Base-by-base conservation (phyloP, 768 basidiomycete genomes). In the Phanerochaete sordida region DNA sequence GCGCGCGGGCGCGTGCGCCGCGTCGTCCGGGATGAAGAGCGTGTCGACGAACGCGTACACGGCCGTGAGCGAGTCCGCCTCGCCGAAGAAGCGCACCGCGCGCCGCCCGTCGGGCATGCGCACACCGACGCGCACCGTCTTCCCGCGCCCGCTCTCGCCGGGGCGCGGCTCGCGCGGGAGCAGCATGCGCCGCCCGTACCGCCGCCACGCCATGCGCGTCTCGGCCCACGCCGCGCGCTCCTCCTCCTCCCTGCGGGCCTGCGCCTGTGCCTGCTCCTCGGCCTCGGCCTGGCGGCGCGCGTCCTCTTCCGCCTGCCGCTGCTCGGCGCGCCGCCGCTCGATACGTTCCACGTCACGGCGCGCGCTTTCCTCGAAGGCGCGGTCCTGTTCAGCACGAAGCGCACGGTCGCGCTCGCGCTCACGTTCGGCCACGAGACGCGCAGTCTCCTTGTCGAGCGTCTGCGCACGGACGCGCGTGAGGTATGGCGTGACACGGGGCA, bases 401-500 rank as follows among this genome's bases (percentile, higher is more conserved):
- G 77, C 73, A 13, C 93, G 79, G 64, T 60, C 82, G 37, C 74
- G 66, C n/a, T 77, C 74, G 24, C 74, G 70, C 53, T 73, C 73
- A 63, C 87, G 73, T 70, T 83, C 67, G 45, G 81, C 65, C 6
- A 76, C 56, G 35, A 71, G 66, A 30, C 59, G 73, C 65, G 62
- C 82, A 48, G 75, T 69, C 19, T 78, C 76, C 23, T 75, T 72
- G 51, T 77, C 77, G 64, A 87, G 74, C 68, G 84, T 69, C 51
- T 83, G 77, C 0, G 79, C 69, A 16, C 76, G 81, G 56, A 92
- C 76, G 19, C 88, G 82, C 9, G 77, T 74, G 11, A 99, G 83
- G 76, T 87, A 93, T 0, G 95, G 86, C 0, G 71, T 75, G 2
- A 93, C 87, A 23, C 95, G 91, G 0, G 95, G 95, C 1, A 98